Conservation (phyloP, 768 basidiomycete genomes). For the Mycena amicta region DNA sequence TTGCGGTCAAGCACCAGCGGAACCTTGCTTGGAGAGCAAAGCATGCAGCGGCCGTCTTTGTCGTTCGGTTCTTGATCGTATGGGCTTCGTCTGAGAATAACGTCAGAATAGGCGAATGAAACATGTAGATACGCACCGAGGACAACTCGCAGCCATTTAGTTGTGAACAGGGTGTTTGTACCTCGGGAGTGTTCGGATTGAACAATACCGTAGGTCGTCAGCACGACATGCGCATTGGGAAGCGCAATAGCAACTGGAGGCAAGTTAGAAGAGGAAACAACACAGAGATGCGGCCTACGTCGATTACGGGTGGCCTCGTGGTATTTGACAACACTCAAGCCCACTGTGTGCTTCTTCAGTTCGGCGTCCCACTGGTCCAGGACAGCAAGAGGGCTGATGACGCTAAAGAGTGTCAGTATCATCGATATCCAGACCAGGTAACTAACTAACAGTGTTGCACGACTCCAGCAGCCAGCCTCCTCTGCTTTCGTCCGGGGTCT, state of each 20-base stretch:
- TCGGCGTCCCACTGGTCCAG: slow-evolving; percentile 91
- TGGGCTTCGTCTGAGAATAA: slow-evolving; percentile 79
- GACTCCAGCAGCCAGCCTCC: slow-evolving; percentile 68
- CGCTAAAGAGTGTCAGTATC: slow-evolving; percentile 45
- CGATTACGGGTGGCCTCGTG: slow-evolving; percentile 76
- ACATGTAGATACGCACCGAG: slow-evolving; percentile 54
- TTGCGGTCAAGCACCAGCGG: slow-evolving; percentile 88
- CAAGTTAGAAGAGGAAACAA: neutral
- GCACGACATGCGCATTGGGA: slow-evolving; percentile 63
- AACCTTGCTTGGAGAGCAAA: slow-evolving; percentile 72
- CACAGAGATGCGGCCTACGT: slow-evolving; percentile 43
- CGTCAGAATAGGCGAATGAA: neutral
- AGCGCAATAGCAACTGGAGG: slow-evolving; percentile 56
- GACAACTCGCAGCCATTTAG: slow-evolving; percentile 86
- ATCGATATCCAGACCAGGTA: neutral
- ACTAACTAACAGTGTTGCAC: slow-evolving; percentile 63
- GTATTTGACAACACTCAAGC: slow-evolving; percentile 73
- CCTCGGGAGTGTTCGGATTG: slow-evolving; percentile 73
- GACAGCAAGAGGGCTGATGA: slow-evolving; percentile 85
- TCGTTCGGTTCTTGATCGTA: slow-evolving; percentile 85
- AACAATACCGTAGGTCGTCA: slow-evolving; percentile 86
- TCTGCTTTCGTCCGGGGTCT: slow-evolving; percentile 71
- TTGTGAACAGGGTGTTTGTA: slow-evolving; percentile 70
- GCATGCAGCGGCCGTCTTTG: slow-evolving; percentile 77
- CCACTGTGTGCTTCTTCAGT: slow-evolving; percentile 65